These are phyloP conservation scores for Phaeotremella skinneri DNA, from an alignment of 768 basidiomycete genomes.

Conservation along the genomic window DNA sequence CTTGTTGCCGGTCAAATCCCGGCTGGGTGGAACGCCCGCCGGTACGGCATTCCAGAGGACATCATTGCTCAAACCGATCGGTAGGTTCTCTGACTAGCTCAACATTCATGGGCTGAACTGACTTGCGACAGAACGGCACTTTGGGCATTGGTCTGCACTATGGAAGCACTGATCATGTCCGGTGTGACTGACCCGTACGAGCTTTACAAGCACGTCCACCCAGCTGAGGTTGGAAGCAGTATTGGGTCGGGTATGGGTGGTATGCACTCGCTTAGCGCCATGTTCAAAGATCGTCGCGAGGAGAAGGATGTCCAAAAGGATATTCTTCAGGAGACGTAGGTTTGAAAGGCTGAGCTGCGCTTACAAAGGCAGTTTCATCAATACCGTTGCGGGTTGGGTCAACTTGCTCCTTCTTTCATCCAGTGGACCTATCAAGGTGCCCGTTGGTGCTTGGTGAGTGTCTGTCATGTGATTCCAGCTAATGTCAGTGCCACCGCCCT, in stretches of 20 bases:
- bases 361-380: constrained; percentile 74
- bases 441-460: constrained; percentile 91
- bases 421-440: constrained; percentile 96
- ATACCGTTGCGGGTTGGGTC: constrained; percentile 97
- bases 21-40: constrained; percentile 93
- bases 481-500: constrained; percentile 80
- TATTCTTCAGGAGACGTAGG: constrained; percentile 94
- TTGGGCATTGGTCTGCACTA: constrained; percentile 91
- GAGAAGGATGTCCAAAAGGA: constrained; percentile 99
- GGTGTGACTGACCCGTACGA: constrained; percentile 98
- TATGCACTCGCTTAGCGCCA: constrained; percentile 79
- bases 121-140: constrained; percentile 59
- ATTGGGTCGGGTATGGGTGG: constrained; percentile 99
- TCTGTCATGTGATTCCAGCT: neutral
- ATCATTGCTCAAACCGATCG: constrained; percentile 93
- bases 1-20: constrained; percentile 94
- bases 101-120: neutral
- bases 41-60: constrained; percentile 95
- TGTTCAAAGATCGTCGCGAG: constrained; percentile 99
- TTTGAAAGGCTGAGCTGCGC: constrained; percentile 25
- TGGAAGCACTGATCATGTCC: constrained; percentile 93
- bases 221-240: constrained; percentile 89
- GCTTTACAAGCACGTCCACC: constrained; percentile 93
- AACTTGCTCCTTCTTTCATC: constrained; percentile 92
- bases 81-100: constrained; percentile 11